These are phyloP conservation scores for Trametes polyzona DNA, from an alignment of 1,284 basidiomycete genomes.

Conservation along the genomic window DNA sequence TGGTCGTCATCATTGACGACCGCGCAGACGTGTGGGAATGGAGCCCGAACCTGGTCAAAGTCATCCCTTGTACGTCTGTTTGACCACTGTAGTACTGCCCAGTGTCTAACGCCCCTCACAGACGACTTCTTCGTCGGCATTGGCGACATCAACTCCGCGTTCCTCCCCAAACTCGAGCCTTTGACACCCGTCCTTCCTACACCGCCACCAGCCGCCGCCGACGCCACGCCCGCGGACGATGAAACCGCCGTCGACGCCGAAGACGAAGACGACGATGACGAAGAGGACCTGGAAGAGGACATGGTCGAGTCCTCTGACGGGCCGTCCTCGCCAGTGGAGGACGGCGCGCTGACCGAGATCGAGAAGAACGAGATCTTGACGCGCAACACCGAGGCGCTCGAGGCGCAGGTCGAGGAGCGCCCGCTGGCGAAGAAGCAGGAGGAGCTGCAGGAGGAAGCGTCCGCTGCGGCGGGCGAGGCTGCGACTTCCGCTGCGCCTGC, in stretches of 20 bases:
- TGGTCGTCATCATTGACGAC: conserved; percentile 99
- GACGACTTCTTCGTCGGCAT: conserved; percentile 99
- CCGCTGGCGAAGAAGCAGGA: conserved; percentile 91
- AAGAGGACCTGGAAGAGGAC: conserved; percentile 13
- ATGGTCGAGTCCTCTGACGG: conserved; percentile 9
- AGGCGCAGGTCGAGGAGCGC: conserved; percentile 84
- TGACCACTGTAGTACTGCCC: conserved; percentile 3
- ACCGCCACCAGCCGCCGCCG: conserved; percentile 24
- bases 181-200: conserved; percentile 42
- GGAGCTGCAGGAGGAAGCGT: conserved; percentile 66
- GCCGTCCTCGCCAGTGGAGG: conserved; percentile 32
- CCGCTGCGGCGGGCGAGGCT: conserved; percentile 29
- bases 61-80: conserved; percentile 83
- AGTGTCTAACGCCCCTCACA: conserved; percentile 37
- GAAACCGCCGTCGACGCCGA: conserved; percentile 11
- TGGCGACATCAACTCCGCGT: conserved; percentile 96
- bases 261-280: conserved; percentile 20
- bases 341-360: conserved; percentile 45
- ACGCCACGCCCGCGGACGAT: conserved; percentile 6
- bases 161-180: conserved; percentile 79
- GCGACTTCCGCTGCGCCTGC: conserved; percentile 17
- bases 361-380: conserved; percentile 59
- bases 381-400: conserved; percentile 72
- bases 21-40: conserved; percentile 98
- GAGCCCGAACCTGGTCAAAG: conserved; percentile 95